Percentiles rank a stretch among this genome's conserved stretches.
Conservation (phyloP, 192 early-diverging fungal genomes). For the Allomyces arbusculus region DNA sequence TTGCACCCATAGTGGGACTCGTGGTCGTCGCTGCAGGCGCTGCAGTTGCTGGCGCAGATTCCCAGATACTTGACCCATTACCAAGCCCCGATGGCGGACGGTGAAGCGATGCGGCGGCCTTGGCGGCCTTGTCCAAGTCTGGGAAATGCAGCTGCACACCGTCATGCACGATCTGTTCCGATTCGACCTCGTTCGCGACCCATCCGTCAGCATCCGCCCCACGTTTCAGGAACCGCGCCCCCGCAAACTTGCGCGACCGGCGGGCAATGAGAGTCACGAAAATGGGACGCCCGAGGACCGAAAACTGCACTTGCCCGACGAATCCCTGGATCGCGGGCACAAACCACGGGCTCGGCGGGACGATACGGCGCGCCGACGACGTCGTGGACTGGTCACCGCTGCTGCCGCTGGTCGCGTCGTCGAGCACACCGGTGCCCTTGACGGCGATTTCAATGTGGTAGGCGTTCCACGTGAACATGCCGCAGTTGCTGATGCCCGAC, state of each 20-base stretch:
- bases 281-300: constrained; percentile 76
- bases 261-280: constrained; percentile 86
- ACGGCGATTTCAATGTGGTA: constrained; percentile 46
- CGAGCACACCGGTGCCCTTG: constrained; percentile 29
- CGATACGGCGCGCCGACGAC: no score
- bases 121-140: constrained; percentile 2
- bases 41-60: no score
- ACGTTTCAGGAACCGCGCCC: constrained; percentile 85
- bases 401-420: neutral
- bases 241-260: constrained; percentile 82
- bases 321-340: constrained; percentile 82
- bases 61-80: constrained; percentile 9
- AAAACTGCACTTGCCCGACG: constrained; percentile 88
- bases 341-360: constrained; percentile 27
- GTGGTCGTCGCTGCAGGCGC: no score
- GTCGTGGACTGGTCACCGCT: no score
- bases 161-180: constrained; percentile 91
- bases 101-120: constrained; percentile 1
- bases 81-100: constrained; percentile 5
- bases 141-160: constrained; percentile 14
- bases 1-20: no score
- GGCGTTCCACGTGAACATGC: constrained; percentile 95
- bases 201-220: constrained; percentile 62
- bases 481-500: constrained; percentile 25
- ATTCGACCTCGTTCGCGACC: constrained; percentile 97